Evolutionary conservation across 2,329 filamentous ascomycete genomes (phyloP), one percentile per base, ranked within the genome.

Genomic region (Talaromyces amestolkiae): DNA sequence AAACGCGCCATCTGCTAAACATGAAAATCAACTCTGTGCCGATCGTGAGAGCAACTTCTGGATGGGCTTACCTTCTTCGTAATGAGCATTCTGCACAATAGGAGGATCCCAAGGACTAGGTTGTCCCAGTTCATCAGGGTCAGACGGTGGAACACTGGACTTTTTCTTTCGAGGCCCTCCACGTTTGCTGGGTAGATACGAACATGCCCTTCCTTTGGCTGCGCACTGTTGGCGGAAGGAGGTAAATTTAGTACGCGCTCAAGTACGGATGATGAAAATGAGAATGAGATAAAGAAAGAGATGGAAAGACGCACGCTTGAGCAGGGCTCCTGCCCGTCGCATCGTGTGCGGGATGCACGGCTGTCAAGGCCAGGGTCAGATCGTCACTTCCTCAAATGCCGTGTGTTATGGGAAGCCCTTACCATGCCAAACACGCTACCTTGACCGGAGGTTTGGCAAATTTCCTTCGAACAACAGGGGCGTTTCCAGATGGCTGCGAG

Each of bases 381-480:
- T 49, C 35, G 27, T 35, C 35, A 53, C 39, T 60, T 47, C 56
- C 47, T 61, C 45, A 66, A 65, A 37, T 13, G 22, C 41, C 43
- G 43, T 31, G 13, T 37, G 5, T n/a, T 15, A 3, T 31, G 5
- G 15, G 35, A 17, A n/a, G 3, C 62, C 69, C 76, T 73, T 72
- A 80, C 78, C 78, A 80, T 63, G 78, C 71, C 65, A 80, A 70
- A 73, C 78, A 80, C 51, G 78, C 78, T 71, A 80, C 77, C 70
- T 80, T 80, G 39, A 80, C 78, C 47, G 78, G 78, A 24, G 78
- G 78, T 73, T 80, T 80, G 59, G 77, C 76, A 67, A 80, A 80
- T 71, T 79, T 80, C 74, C 77, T 79, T 68, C 77, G 75, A 68
- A 74, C 69, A 67, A 75, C 73, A 58, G 37, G 15, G 22, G 72